A percentile compares a stretch with the other conserved stretches of the same genome.
Conservation (phyloP, 352 stramenopile species). For the Phytophthora brassicae region DNA sequence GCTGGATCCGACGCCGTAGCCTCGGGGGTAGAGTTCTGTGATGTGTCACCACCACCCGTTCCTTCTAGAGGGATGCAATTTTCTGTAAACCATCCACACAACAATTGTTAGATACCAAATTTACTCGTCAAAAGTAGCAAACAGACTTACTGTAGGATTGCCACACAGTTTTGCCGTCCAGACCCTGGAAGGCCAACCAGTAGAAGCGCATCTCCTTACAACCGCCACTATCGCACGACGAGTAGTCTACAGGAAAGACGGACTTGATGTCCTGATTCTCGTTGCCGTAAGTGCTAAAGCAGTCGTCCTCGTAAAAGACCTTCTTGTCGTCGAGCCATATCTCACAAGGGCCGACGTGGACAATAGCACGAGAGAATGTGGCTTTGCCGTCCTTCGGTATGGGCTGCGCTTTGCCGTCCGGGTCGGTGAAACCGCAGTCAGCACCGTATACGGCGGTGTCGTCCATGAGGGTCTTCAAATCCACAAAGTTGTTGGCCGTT, state of each 20-base stretch:
- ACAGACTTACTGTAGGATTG: slow-evolving; percentile 31
- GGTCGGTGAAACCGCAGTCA: slow-evolving; percentile 28
- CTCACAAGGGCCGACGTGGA: slow-evolving; percentile 26
- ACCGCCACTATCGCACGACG: slow-evolving; percentile 18
- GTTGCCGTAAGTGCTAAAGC: slow-evolving; percentile 24
- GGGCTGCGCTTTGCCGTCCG: slow-evolving; percentile 13
- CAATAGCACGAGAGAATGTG: slow-evolving; percentile 21
- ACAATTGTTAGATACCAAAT: background rate
- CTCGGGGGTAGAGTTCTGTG: background rate
- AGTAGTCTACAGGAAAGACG: slow-evolving; percentile 38
- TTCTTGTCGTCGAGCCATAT: slow-evolving; percentile 32
- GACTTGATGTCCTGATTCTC: slow-evolving; percentile 28
- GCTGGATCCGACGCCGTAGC: background rate
- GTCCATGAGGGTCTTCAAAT: slow-evolving; percentile 26
- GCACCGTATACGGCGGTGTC: slow-evolving; percentile 27
- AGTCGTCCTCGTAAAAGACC: slow-evolving; percentile 34
- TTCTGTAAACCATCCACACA: slow-evolving; percentile 3
- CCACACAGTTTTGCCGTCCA: slow-evolving; percentile 28
- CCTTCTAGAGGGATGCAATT: slow-evolving; percentile 12
- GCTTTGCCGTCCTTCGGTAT: slow-evolving; percentile 21
- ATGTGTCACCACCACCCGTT: background rate
- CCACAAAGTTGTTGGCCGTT: slow-evolving; percentile 16
- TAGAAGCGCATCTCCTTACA: slow-evolving; percentile 38
- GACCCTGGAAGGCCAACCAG: slow-evolving; percentile 35
- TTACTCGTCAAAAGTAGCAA: background rate